Base-by-base conservation (phyloP, 2,329 filamentous ascomycete species). In the Alternaria angustiovoidea region DNA sequence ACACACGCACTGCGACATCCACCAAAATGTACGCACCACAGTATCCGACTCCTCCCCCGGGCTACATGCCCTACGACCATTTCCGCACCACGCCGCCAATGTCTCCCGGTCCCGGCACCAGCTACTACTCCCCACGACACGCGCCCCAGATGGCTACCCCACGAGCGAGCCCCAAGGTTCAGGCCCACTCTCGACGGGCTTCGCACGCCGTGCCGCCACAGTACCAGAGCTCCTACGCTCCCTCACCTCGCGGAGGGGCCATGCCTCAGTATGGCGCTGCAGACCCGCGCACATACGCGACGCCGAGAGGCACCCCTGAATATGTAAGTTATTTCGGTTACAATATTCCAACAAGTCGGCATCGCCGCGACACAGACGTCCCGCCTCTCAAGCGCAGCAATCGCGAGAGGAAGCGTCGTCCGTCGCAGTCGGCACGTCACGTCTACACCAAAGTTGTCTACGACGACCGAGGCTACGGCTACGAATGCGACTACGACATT, bases 261-360 rank as follows among this genome's bases (percentile, higher is more conserved):
- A 72, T 83, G 64, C 80, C 80, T 52, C 81, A 81, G 64, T 79
- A 79, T 62, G 78, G 77, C 55, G 78, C 81, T 47, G 53, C 58
- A 47, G 66, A 73, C 34, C 72, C 70, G 58, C 75, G 73, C 78
- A 66, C 70, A 62, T 71, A 72, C 78, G 83, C 77, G 78, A 85
- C 82, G 77, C 82, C 81, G 77, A 83, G 80, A 81, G 85, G 80
- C 80, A 83, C 85, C 78, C 73, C 80, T 78, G 86, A 89, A 80
- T 85, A 86, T 88, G 87, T 89, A 88, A 89, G 87, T 89, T 68
- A 72, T 77, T 75, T 75, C 67, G 84, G 83, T 83, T 84, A 81
- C 80, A 61, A 51, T 73, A 78, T 78, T 78, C 71, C 76, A 69
- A 79, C 76, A 69, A 79, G 77, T 75, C 72, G 75, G 71, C 74